Conservation (phyloP, 352 stramenopile species). For the Globisporangium megalacanthum region DNA sequence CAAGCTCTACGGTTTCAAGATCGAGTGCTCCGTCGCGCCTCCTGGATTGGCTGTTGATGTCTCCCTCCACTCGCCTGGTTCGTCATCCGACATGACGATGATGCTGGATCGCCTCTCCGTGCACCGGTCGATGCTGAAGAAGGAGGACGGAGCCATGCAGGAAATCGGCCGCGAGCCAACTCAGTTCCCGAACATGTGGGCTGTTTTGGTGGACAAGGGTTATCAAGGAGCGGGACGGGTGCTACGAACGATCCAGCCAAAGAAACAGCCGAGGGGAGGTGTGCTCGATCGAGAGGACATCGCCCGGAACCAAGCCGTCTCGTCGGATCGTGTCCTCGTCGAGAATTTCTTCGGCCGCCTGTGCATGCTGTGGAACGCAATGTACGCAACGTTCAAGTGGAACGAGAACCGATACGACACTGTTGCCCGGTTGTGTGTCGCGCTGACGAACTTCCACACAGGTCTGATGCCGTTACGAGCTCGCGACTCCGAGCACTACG, state of each 20-base stretch:
- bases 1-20: slow-evolving; percentile 20
- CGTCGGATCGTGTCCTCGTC: slow-evolving; percentile 14
- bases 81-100: slow-evolving; percentile 14
- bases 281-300: slow-evolving; percentile 7
- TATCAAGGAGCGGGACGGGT: slow-evolving; percentile 6
- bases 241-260: not conserved
- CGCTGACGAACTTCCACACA: slow-evolving; percentile 21
- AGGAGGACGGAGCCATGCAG: not conserved
- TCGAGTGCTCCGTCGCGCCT: slow-evolving; percentile 9
- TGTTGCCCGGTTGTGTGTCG: slow-evolving; percentile 11
- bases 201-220: slow-evolving; percentile 10
- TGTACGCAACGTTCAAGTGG: slow-evolving; percentile 15
- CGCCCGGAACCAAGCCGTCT: slow-evolving; percentile 12
- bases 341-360: slow-evolving; percentile 17
- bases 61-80: slow-evolving; percentile 7
- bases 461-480: slow-evolving; percentile 8
- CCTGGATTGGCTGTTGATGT: slow-evolving; percentile 8
- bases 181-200: slow-evolving; percentile 4
- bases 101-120: slow-evolving; percentile 10
- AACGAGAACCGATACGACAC: slow-evolving; percentile 15
- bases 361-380: slow-evolving; percentile 15
- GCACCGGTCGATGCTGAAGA: slow-evolving; percentile 5
- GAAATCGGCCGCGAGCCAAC: slow-evolving; percentile 7
- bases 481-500: slow-evolving; percentile 14
- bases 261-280: not conserved